Percentiles rank a stretch among this genome's conserved stretches.
These are phyloP conservation scores for Paraconiothyrium sp. DNA, from an alignment of 2,329 filamentous ascomycete species.

Conservation along the genomic window DNA sequence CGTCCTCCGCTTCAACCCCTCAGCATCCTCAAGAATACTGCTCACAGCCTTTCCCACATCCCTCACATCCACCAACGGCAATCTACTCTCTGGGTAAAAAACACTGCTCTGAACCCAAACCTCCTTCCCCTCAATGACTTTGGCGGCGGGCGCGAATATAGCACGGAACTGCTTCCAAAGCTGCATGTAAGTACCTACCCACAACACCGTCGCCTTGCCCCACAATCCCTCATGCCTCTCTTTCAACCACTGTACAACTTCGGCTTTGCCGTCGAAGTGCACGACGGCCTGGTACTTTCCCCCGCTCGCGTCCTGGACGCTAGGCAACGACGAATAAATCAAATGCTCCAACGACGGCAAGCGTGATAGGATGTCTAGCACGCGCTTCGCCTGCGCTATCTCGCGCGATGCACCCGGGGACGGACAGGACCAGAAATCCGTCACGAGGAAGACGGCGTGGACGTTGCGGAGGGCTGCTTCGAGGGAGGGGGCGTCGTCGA, in stretches of 20 bases:
- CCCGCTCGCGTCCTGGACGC: not conserved
- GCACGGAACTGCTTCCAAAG: not conserved
- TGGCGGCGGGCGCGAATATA: not conserved
- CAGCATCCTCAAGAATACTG: not conserved
- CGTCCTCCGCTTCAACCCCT: not conserved
- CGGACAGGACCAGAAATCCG: not conserved
- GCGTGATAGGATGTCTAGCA: not conserved
- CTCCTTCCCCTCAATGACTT: not conserved
- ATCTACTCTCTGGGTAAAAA: not conserved
- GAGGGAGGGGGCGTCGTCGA: not conserved
- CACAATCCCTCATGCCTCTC: not conserved
- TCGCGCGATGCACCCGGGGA: not conserved
- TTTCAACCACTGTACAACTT: not conserved
- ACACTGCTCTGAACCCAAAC: not conserved
- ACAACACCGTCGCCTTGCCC: not conserved
- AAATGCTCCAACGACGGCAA: not conserved
- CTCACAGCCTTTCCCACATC: not conserved
- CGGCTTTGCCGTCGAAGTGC: slow-evolving; percentile 1
- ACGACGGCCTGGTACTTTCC: not conserved
- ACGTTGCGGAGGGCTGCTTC: not conserved
- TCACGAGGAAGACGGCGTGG: not conserved
- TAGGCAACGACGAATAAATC: not conserved
- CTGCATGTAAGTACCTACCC: slow-evolving; percentile 6
- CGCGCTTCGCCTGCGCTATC: not conserved
- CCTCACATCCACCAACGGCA: not conserved